These are phyloP conservation scores for Galium porrigens DNA, from an alignment of 305 asterid species.

Conservation along the genomic window DNA sequence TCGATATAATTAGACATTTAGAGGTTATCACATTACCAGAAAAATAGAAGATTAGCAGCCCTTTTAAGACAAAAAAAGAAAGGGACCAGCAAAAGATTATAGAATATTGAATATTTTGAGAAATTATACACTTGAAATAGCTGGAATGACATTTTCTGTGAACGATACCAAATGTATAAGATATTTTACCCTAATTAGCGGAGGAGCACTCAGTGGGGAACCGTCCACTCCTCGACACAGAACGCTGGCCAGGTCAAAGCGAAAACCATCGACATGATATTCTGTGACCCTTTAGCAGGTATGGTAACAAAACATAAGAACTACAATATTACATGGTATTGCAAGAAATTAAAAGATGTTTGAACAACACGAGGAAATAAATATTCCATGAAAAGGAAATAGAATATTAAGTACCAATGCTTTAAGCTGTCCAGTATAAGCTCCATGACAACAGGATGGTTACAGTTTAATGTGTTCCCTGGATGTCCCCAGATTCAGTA, in stretches of 20 bases:
- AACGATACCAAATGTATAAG: conserved; percentile 2
- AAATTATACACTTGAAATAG: neutral
- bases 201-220: conserved; percentile 78
- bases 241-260: conserved; percentile 88
- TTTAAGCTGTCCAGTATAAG: conserved; percentile 85
- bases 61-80: too few species aligned
- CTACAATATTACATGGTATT: neutral
- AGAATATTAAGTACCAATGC: conserved; percentile 56
- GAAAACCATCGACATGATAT: conserved; percentile 94
- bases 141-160: neutral
- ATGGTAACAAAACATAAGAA: conserved; percentile 16
- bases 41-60: neutral
- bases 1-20: neutral
- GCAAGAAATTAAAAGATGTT: neutral
- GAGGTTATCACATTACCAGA: neutral
- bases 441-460: conserved; percentile 95
- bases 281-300: conserved; percentile 58
- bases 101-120: neutral
- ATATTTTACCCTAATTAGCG: conserved; percentile 41
- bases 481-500: conserved; percentile 14
- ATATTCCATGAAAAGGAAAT: conserved; percentile 7
- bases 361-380: conserved; percentile 3
- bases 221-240: conserved; percentile 95
- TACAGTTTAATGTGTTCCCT: conserved; percentile 94
- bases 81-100: neutral